These are phyloP conservation scores for Venturia effusa DNA, from an alignment of 2,329 filamentous ascomycete genomes.

Conservation along the genomic window DNA sequence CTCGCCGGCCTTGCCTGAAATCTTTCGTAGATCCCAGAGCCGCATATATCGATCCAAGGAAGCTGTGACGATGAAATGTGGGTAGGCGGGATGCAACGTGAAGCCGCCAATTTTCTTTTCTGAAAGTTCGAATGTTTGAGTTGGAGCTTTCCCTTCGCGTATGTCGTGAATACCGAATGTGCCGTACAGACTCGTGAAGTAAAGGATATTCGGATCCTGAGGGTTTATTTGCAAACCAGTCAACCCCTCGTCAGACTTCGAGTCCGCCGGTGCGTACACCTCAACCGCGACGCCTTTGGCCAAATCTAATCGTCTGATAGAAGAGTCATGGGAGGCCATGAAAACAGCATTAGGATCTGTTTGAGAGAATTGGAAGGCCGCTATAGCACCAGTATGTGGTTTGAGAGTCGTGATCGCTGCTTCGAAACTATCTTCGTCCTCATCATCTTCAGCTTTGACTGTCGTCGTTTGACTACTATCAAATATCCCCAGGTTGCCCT, in stretches of 20 bases:
- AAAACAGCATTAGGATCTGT: slow-evolving; percentile 65
- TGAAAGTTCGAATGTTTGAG: slow-evolving; percentile 61
- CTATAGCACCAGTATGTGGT: slow-evolving; percentile 79
- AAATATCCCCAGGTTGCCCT: slow-evolving; percentile 82
- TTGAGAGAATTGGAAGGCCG: slow-evolving; percentile 68
- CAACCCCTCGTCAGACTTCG: slow-evolving; percentile 63
- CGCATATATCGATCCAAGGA: slow-evolving; percentile 82
- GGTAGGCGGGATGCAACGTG: slow-evolving; percentile 65
- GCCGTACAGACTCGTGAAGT: slow-evolving; percentile 81
- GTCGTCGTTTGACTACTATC: slow-evolving; percentile 63
- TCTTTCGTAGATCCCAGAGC: slow-evolving; percentile 84
- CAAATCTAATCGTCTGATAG: slow-evolving; percentile 77
- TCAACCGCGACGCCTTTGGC: slow-evolving; percentile 69
- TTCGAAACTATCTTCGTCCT: slow-evolving; percentile 59
- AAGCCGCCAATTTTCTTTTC: slow-evolving; percentile 97
- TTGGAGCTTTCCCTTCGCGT: slow-evolving; percentile 43
- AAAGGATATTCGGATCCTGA: slow-evolving; percentile 60
- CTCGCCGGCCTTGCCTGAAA: slow-evolving; percentile 50
- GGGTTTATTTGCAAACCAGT: slow-evolving; percentile 73
- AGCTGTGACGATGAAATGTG: slow-evolving; percentile 78
- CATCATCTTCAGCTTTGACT: slow-evolving; percentile 41
- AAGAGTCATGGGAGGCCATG: slow-evolving; percentile 85
- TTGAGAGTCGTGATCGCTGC: slow-evolving; percentile 86
- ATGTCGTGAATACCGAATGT: slow-evolving; percentile 72
- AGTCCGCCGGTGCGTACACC: slow-evolving; percentile 63